Evolutionary conservation across 2,329 filamentous ascomycete species (phyloP), one percentile per base, ranked within the genome.

Genomic region (Paramyrothecium sp.): DNA sequence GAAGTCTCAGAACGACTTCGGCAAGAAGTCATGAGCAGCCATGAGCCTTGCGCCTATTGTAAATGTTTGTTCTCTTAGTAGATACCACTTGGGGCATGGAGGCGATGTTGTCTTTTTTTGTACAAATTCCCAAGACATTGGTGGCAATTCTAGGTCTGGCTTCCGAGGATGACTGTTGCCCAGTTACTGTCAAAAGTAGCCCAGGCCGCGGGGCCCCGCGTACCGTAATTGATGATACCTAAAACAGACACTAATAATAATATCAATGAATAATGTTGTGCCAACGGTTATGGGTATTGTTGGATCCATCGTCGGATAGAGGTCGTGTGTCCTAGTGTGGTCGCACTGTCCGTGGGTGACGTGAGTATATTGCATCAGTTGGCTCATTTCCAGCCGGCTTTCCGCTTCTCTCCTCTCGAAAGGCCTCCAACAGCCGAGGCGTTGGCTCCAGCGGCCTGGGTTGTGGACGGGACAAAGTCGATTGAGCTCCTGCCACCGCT

Each of bases 401-500:
- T 73, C 53, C 67, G 65, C 62, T 73, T 73, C 61, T 73, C 67
- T 20, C 63, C 63, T 55, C 62, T 67, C 47, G 58, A 62, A 41
- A 70, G 33, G 5, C 63, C 67, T 2, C 67, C 68, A 13, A 58
- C 48, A 12, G 58, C 55, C 1, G 64, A 54, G 23, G 56, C 63
- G 34, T 30, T 30, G 10, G 55, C 65, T 20, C 65, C 65, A n/a
- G 60, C 61, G 3, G 57, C 54, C 22, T 65, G 51, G 12, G 58
- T 62, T n/a, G 62, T 60, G 7, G 69, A 63, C 3, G 74, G 56
- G 19, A 84, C 81, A 70, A 86, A 86, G 17, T 83, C 81, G 1
- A 85, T 71, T 1, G 74, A 68, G 22, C 64, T 71, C 58, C 73
- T 68, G 23, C 73, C 72, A 0, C 80, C 80, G n/a, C 65, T 67